Percentiles rank a stretch among this genome's conserved stretches.
phyloP scores from a whole-genome alignment of 2,329 filamentous ascomycete species.

The Calonectria naviculata region DNA sequence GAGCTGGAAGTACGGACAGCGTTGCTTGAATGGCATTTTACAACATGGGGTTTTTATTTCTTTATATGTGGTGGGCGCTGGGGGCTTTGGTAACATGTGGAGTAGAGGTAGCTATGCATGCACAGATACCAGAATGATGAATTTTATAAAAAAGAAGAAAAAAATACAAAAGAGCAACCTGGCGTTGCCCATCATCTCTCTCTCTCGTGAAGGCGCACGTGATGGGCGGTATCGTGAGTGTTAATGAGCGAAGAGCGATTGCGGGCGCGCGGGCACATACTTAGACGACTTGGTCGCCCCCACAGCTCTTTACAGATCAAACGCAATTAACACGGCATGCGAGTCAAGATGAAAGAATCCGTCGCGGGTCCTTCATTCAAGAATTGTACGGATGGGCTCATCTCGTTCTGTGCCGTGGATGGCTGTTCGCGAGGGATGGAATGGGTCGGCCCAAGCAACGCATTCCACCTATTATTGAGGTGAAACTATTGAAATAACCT shows the following conservation, averaged over 20 bases:
- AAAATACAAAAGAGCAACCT: conserved; percentile 23
- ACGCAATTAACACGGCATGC: conserved; percentile 16
- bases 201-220: conserved; percentile 25
- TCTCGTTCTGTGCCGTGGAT: conserved; percentile 23
- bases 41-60: conserved; percentile 44
- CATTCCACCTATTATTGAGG: conserved; percentile 50
- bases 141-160: conserved; percentile 31
- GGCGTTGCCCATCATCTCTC: conserved; percentile 24
- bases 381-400: not conserved
- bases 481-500: conserved; percentile 44
- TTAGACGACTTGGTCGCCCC: not conserved
- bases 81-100: conserved; percentile 48
- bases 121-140: conserved; percentile 45
- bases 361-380: conserved; percentile 7
- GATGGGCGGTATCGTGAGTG: conserved; percentile 12
- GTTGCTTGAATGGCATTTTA: conserved; percentile 50
- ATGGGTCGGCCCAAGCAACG: conserved; percentile 51
- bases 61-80: conserved; percentile 46
- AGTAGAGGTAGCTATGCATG: conserved; percentile 42
- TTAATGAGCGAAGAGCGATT: not conserved
- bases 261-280: not conserved
- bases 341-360: not conserved
- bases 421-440: conserved; percentile 42
- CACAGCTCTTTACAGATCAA: not conserved
- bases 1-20: conserved; percentile 47